Conservation (phyloP, 1,284 basidiomycete genomes). For the Singerocomus inundabilis region DNA sequence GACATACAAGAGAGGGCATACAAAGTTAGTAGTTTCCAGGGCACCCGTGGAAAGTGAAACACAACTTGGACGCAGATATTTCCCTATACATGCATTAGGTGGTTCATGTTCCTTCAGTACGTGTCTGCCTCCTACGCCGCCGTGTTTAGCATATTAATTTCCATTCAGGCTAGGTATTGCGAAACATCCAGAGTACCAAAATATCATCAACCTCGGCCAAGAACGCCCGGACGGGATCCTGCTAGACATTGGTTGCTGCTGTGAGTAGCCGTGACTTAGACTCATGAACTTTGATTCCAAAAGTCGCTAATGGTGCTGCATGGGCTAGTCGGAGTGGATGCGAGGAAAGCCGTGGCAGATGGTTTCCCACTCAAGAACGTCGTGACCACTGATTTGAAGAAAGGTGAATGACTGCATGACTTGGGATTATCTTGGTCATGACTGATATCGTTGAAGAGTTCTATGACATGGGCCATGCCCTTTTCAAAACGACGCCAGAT, state of each 20-base stretch:
- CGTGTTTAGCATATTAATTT: not conserved
- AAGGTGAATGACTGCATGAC: conserved; percentile 7
- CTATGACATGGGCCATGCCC: conserved; percentile 34
- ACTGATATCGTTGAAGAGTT: conserved; percentile 24
- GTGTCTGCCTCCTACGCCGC: not conserved
- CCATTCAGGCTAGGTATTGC: conserved; percentile 15
- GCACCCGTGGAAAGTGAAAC: not conserved
- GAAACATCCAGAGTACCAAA: conserved; percentile 13
- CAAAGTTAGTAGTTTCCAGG: conserved; percentile 9
- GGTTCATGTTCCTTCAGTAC: conserved; percentile 19
- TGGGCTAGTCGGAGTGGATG: conserved; percentile 25
- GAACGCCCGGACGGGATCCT: conserved; percentile 22
- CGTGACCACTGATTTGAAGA: conserved; percentile 23
- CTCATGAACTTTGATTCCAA: not conserved
- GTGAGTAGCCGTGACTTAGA: conserved; percentile 15
- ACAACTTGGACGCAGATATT: conserved; percentile 11
- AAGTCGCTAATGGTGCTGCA: not conserved
- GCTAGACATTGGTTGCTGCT: conserved; percentile 29
- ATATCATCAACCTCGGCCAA: conserved; percentile 19
- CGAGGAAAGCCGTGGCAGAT: conserved; percentile 24
- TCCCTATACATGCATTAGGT: conserved; percentile 21
- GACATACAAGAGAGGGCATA: conserved; percentile 19
- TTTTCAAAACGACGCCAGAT: conserved; percentile 35
- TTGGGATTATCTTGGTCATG: not conserved
- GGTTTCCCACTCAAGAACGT: conserved; percentile 27